These are phyloP conservation scores for Ceratobasidium papillatum DNA, from an alignment of 1,284 basidiomycete species.

Conservation along the genomic window DNA sequence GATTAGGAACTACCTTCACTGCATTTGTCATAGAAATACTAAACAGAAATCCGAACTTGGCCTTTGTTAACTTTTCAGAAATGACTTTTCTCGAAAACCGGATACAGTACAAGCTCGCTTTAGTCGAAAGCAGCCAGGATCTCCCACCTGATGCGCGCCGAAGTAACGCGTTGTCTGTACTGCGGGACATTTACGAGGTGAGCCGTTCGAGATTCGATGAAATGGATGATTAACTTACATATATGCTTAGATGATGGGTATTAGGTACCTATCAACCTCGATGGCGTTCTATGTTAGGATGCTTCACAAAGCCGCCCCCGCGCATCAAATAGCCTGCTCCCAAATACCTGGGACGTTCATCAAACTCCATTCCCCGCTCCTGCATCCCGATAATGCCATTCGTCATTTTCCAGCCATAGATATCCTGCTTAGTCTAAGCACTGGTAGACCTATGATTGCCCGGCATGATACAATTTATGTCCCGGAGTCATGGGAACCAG, in stretches of 20 bases:
- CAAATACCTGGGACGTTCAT: neutral
- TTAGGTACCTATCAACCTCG: neutral
- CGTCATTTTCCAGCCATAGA: conserved; percentile 12
- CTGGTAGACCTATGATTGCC: neutral
- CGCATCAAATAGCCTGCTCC: neutral
- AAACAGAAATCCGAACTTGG: no score
- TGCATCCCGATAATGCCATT: neutral
- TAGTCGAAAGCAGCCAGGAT: no score
- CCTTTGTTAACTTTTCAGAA: no score
- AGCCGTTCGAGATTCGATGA: no score
- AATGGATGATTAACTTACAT: no score
- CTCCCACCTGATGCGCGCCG: no score
- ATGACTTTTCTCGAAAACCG: no score
- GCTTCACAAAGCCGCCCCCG: neutral
- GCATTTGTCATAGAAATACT: no score
- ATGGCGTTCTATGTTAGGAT: neutral
- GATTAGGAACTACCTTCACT: no score
- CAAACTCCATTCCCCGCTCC: conserved; percentile 4
- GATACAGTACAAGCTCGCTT: no score
- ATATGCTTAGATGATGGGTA: neutral
- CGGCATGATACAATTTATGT: neutral
- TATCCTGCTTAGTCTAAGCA: neutral
- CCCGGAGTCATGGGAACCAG: neutral
- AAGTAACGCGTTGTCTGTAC: no score
- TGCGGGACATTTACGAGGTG: no score